Conservation (phyloP, 352 stramenopile genomes). For the Globisporangium sylvaticum region DNA sequence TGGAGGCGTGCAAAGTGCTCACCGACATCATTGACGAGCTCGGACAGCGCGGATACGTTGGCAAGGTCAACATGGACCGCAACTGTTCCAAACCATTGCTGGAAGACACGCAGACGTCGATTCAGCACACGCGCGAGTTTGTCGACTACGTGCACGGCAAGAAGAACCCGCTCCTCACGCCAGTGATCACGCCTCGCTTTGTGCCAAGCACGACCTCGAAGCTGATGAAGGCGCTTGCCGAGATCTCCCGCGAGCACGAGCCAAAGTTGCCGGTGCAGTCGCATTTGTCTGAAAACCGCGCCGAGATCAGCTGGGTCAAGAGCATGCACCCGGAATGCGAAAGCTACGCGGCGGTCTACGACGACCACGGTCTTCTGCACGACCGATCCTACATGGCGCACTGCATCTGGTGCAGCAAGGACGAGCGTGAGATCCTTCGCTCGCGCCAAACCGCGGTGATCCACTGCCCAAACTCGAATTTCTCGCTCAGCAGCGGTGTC, state of each 20-base stretch:
- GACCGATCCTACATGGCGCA: slow-evolving; percentile 93
- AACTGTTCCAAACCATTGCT: slow-evolving; percentile 80
- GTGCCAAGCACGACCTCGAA: slow-evolving; percentile 84
- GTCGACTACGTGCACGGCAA: slow-evolving; percentile 83
- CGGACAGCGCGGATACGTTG: slow-evolving; percentile 89
- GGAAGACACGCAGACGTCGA: slow-evolving; percentile 83
- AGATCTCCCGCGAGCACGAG: slow-evolving; percentile 76
- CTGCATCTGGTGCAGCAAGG: slow-evolving; percentile 83
- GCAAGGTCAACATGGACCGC: slow-evolving; percentile 96
- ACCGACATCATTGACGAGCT: slow-evolving; percentile 76
- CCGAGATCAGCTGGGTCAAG: slow-evolving; percentile 87
- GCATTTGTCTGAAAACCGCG: slow-evolving; percentile 88
- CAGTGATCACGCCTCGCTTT: slow-evolving; percentile 92
- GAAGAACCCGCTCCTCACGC: slow-evolving; percentile 72
- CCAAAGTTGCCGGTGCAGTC: slow-evolving; percentile 85
- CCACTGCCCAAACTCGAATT: slow-evolving; percentile 94
- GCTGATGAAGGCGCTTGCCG: slow-evolving; percentile 78
- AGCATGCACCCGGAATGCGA: slow-evolving; percentile 76
- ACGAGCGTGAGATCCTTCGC: slow-evolving; percentile 73
- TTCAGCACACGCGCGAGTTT: slow-evolving; percentile 85
- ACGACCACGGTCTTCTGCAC: slow-evolving; percentile 85
- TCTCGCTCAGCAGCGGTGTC: slow-evolving; percentile 88
- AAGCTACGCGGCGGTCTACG: slow-evolving; percentile 79
- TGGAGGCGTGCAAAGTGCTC: slow-evolving; percentile 89
- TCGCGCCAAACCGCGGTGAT: slow-evolving; percentile 78